A percentile compares a stretch with the other conserved stretches of the same genome.
These are phyloP conservation scores for Setaria viridis DNA, from an alignment of 202 grass and related monocot genomes.

Conservation along the genomic window DNA sequence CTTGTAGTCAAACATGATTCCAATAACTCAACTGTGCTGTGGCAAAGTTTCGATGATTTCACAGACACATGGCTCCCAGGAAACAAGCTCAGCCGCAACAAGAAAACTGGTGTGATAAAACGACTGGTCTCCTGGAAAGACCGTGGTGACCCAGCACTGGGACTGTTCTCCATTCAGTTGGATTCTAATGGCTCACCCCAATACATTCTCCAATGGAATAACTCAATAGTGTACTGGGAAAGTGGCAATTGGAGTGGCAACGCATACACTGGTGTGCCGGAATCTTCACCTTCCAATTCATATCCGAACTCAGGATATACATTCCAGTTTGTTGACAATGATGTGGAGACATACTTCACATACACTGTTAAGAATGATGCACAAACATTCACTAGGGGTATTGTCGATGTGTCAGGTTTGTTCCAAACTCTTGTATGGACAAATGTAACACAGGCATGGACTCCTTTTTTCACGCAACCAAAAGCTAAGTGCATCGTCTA, in stretches of 20 bases:
- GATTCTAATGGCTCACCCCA: constrained; percentile 29
- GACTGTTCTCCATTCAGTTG: constrained; percentile 45
- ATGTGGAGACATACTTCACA: constrained; percentile 18
- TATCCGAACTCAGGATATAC: constrained; percentile 3
- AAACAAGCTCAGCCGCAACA: constrained; percentile 52
- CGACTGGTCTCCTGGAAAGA: constrained; percentile 48
- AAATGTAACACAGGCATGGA: constrained; percentile 35
- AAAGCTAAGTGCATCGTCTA: constrained; percentile 41
- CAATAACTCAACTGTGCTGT: constrained; percentile 42
- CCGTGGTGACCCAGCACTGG: constrained; percentile 37
- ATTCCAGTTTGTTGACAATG: constrained; percentile 37
- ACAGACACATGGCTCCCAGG: constrained; percentile 60
- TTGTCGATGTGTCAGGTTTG: constrained; percentile 17
- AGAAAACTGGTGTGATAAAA: constrained; percentile 35
- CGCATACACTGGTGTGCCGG: constrained; percentile 41
- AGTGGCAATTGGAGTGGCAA: constrained; percentile 47
- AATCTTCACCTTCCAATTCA: constrained; percentile 13
- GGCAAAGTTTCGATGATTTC: constrained; percentile 69
- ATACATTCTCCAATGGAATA: constrained; percentile 52
- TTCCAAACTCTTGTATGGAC: constrained; percentile 19
- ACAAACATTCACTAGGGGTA: not conserved
- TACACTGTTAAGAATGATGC: not conserved
- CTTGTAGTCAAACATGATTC: constrained; percentile 46
- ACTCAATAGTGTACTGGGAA: constrained; percentile 30
- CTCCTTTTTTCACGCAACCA: constrained; percentile 27